Evolutionary conservation across 2,329 filamentous ascomycete species (phyloP), one percentile per base, ranked within the genome.

Genomic region (Aspergillus melleus): DNA sequence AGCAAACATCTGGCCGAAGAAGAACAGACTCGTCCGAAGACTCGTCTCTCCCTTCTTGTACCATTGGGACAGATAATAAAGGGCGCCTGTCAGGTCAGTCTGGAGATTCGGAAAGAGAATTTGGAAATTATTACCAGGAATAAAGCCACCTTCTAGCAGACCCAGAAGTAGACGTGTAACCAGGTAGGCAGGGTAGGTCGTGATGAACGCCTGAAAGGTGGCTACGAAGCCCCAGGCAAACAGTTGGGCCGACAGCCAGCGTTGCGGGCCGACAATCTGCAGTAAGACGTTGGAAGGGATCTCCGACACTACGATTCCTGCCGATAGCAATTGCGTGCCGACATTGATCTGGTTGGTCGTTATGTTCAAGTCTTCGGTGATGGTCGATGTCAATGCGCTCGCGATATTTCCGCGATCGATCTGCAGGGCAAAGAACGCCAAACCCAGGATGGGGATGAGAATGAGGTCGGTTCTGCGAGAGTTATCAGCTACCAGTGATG

Each of bases 301-400:
- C 22, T 76, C 74, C 2, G 71, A 68, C 2, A 83, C 70, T 2
- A 83, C 81, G 52, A 83, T 83, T 20, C 80, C 81, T 1, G 81
- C 73, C 0, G 80, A 83, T 1, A 84, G 73, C 61, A 84, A 72
- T 60, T 83, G 80, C 26, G 81, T 78, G 11, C 82, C 82, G 42
- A 86, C 81, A 65, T 86, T 86, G 68, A 83, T 79, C 59, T 84
- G 79, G 60, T 83, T 78, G 6, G 81, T 80, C 2, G 75, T 77
- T 60, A 85, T 79, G 19, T 76, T 72, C 30, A 84, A 75, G 62
- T 85, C 82, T 22, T 76, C 68, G 51, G 82, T 79, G 64, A 85
- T 82, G 2, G 76, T 80, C 47, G 83, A 81, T 3, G 83, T 85
- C 54, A 85, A 64, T 4, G 83, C 83, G 46, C 81, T 83, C 58